These are phyloP conservation scores for Laburnicola sp. DNA, from an alignment of 2,329 filamentous ascomycete genomes.

Conservation along the genomic window DNA sequence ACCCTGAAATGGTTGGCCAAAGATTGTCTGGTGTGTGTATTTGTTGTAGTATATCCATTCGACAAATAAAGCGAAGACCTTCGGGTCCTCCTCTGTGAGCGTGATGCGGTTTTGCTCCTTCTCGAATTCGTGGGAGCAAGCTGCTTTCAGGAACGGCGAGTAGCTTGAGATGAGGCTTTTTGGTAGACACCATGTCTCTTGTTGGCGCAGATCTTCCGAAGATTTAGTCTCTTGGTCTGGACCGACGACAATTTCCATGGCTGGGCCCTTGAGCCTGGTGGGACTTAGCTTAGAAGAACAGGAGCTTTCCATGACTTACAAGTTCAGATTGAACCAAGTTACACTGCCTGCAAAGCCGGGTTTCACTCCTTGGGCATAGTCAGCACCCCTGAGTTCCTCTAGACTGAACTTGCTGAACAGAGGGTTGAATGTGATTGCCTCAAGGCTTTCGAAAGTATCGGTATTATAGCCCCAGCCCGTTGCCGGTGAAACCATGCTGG, in stretches of 20 bases:
- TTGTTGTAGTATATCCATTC: constrained; percentile 15
- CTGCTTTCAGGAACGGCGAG: constrained; percentile 10
- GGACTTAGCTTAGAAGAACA: neutral
- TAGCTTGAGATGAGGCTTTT: constrained; percentile 10
- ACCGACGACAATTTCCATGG: constrained; percentile 13
- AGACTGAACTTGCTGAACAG: no score
- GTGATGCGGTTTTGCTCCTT: constrained; percentile 5
- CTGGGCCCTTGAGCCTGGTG: constrained; percentile 1
- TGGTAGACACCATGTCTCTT: constrained; percentile 12
- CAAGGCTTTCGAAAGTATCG: no score
- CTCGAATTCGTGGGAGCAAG: constrained; percentile 8
- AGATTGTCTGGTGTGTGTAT: neutral
- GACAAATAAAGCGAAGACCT: constrained; percentile 13
- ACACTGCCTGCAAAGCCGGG: no score
- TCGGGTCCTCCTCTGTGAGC: constrained; percentile 8
- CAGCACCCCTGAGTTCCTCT: neutral
- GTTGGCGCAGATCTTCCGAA: neutral
- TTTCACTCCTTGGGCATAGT: no score
- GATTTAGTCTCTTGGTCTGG: neutral
- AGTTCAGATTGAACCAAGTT: no score
- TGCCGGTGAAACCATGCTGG: no score
- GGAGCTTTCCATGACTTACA: no score
- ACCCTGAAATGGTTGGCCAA: neutral
- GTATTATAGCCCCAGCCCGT: no score
- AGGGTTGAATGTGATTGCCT: no score